Conservation (phyloP, 2,329 filamentous ascomycete genomes). For the Fusarium sp. region DNA sequence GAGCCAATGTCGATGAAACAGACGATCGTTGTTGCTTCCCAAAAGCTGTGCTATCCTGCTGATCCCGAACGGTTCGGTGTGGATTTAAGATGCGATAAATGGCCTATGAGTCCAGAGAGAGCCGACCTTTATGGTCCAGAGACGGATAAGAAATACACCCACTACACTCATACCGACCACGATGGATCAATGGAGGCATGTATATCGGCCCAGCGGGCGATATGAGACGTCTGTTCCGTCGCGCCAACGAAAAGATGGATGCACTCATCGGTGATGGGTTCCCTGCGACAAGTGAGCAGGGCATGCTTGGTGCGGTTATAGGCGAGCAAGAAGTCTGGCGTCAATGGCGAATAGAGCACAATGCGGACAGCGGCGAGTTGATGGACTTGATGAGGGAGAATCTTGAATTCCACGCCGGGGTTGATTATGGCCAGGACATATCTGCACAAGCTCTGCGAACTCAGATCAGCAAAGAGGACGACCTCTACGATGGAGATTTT, state of each 20-base stretch:
- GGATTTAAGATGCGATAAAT: neutral
- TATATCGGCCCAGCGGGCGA: conserved; percentile 16
- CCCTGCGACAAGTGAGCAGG: conserved; percentile 2
- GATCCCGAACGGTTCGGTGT: neutral
- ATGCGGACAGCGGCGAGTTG: neutral
- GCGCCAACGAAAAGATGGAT: neutral
- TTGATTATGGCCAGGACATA: conserved; percentile 6
- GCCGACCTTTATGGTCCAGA: neutral
- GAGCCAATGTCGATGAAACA: conserved; percentile 14
- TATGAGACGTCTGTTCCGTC: conserved; percentile 17
- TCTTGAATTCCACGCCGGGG: neutral
- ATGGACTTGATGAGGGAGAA: neutral
- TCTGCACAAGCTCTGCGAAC: neutral
- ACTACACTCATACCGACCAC: neutral
- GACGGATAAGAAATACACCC: neutral
- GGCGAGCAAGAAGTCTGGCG: conserved; percentile 16
- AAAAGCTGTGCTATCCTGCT: neutral
- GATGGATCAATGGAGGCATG: conserved; percentile 17
- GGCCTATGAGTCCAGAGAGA: conserved; percentile 4
- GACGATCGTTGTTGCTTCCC: neutral
- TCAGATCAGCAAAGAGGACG: neutral
- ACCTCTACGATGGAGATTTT: neutral
- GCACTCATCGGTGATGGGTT: neutral
- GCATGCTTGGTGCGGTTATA: neutral
- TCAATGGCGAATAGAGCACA: neutral